phyloP scores from a whole-genome alignment of 306 rosid genomes.

The Rubus idaeus region DNA sequence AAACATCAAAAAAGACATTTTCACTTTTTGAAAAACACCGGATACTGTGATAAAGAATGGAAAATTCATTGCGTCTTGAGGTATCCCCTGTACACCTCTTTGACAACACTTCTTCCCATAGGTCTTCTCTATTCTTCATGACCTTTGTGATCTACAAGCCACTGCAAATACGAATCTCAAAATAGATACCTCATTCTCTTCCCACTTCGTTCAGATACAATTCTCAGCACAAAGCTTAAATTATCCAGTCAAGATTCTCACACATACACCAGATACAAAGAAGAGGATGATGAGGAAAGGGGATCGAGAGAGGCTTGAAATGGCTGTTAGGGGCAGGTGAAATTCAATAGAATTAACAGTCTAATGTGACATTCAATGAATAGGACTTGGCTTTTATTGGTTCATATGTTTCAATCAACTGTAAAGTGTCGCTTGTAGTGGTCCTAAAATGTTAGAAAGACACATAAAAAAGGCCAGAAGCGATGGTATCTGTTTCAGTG shows the following conservation, averaged over 20 bases:
- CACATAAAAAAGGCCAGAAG: background rate
- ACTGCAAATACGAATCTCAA: no score
- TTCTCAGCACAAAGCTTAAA: background rate
- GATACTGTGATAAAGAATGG: no score
- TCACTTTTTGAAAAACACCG: no score
- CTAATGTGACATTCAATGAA: slow-evolving; percentile 3
- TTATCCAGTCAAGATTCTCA: background rate
- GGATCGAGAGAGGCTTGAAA: no score
- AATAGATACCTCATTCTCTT: no score
- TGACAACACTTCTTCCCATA: no score
- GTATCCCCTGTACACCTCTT: no score
- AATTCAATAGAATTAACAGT: background rate
- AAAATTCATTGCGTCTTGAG: no score
- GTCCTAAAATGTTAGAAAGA: background rate
- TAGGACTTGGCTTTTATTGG: background rate
- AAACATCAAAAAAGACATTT: no score
- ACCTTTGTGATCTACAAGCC: no score
- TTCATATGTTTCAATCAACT: background rate
- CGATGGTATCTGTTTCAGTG: background rate
- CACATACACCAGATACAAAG: background rate
- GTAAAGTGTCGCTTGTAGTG: background rate
- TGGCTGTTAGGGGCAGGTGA: background rate
- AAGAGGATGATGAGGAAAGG: background rate
- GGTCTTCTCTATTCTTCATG: no score
- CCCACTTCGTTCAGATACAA: no score